Evolutionary conservation across 345 rosid species (phyloP).

Genomic region (Rhodomyrtus tomentosa): DNA sequence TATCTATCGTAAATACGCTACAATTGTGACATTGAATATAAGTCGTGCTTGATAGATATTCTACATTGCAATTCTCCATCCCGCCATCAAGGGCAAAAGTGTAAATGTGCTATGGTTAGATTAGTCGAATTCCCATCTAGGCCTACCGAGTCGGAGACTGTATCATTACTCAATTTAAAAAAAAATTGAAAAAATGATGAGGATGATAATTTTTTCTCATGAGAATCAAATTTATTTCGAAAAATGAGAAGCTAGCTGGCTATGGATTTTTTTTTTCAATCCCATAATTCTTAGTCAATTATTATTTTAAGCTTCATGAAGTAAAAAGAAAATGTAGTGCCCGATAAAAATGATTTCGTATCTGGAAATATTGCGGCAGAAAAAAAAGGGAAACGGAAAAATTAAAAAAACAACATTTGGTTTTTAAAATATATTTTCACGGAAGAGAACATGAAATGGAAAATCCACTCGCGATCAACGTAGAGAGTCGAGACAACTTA

Average conservation of each 20-base stretch:
- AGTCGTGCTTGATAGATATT: neutral
- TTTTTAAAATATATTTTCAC: neutral
- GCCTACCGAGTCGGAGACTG: neutral
- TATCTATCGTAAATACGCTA: neutral
- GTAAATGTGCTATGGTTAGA: neutral
- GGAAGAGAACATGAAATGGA: neutral
- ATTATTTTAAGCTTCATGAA: neutral
- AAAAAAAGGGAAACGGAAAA: neutral
- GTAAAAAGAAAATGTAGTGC: neutral
- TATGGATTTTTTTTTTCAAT: neutral
- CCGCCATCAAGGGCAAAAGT: neutral
- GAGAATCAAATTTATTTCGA: neutral
- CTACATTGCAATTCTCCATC: neutral
- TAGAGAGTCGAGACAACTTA: conserved; percentile 5
- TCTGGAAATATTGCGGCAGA: neutral
- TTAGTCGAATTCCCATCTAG: neutral
- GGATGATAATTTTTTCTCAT: neutral
- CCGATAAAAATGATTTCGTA: neutral
- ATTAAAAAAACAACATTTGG: neutral
- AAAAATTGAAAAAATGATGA: neutral
- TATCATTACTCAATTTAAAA: neutral
- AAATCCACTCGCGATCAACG: neutral
- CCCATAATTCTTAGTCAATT: neutral
- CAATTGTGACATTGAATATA: neutral
- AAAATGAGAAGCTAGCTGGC: neutral